These are phyloP conservation scores for Acer negundo DNA, from an alignment of 345 rosid species.

Conservation along the genomic window DNA sequence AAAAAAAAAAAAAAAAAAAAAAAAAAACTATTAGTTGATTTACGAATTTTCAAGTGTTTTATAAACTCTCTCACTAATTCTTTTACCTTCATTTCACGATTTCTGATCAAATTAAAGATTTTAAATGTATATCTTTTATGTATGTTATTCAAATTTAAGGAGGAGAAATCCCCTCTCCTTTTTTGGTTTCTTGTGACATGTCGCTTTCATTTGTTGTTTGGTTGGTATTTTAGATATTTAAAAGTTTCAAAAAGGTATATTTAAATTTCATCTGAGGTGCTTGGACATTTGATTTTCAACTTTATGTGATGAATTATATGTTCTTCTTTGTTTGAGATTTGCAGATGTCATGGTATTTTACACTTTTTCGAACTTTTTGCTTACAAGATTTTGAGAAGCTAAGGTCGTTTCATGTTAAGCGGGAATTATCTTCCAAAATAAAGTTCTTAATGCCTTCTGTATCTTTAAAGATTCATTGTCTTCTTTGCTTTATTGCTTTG, in stretches of 20 bases:
- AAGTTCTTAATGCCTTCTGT: conserved; percentile 16
- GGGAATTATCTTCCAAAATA: conserved; percentile 27
- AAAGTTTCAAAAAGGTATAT: neutral
- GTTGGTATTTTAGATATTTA: neutral
- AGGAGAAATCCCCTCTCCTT: neutral
- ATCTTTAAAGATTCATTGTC: conserved; percentile 19
- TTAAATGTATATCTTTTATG: neutral
- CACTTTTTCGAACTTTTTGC: neutral
- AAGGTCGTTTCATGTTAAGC: conserved; percentile 17
- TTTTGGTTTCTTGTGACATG: neutral
- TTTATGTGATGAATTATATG: neutral
- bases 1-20: neutral
- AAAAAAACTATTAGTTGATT: neutral
- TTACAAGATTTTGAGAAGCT: conserved; percentile 17
- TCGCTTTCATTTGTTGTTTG: neutral
- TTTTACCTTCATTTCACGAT: neutral
- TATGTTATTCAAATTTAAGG: neutral
- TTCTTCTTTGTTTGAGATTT: neutral
- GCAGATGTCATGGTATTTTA: conserved; percentile 1
- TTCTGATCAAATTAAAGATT: neutral
- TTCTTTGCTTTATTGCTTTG: conserved; percentile 30
- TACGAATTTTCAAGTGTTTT: neutral
- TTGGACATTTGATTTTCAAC: neutral
- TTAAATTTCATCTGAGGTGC: neutral
- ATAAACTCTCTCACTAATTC: neutral